Evolutionary conservation across 441 rosid species (phyloP).

Genomic region (Eugenia klotzschiana): DNA sequence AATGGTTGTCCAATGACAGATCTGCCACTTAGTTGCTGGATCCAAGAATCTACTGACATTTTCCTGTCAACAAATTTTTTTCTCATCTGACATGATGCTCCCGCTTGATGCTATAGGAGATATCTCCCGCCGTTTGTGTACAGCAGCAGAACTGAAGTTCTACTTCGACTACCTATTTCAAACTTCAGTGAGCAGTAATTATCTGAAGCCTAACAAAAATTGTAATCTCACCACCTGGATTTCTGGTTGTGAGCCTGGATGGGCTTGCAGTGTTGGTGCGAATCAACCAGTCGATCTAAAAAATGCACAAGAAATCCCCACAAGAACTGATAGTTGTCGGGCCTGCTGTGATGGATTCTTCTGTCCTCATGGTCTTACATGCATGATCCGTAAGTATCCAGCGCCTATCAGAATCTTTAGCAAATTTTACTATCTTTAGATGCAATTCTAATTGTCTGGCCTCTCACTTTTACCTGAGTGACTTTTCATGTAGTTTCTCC

Average conservation of each 20-base stretch:
- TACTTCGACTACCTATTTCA: constrained; percentile 46
- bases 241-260: constrained; percentile 94
- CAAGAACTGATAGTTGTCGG: constrained; percentile 44
- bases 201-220: constrained; percentile 49
- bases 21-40: neutral
- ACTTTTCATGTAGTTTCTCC: neutral
- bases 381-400: constrained; percentile 81
- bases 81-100: neutral
- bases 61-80: neutral
- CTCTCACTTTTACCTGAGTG: neutral
- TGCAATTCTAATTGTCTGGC: neutral
- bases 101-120: constrained; percentile 34
- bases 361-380: constrained; percentile 83
- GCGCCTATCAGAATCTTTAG: neutral
- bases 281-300: constrained; percentile 33
- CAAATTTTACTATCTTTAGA: neutral
- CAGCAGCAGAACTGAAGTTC: constrained; percentile 70
- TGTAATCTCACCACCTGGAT: constrained; percentile 84
- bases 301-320: constrained; percentile 44
- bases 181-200: constrained; percentile 13
- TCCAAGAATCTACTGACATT: neutral
- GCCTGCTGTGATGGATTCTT: constrained; percentile 85
- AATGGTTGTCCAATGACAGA: neutral
- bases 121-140: constrained; percentile 39
- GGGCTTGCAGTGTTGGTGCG: constrained; percentile 60